Conservation (phyloP, 1,284 basidiomycete genomes). For the Phellopilus nigrolimitatus region DNA sequence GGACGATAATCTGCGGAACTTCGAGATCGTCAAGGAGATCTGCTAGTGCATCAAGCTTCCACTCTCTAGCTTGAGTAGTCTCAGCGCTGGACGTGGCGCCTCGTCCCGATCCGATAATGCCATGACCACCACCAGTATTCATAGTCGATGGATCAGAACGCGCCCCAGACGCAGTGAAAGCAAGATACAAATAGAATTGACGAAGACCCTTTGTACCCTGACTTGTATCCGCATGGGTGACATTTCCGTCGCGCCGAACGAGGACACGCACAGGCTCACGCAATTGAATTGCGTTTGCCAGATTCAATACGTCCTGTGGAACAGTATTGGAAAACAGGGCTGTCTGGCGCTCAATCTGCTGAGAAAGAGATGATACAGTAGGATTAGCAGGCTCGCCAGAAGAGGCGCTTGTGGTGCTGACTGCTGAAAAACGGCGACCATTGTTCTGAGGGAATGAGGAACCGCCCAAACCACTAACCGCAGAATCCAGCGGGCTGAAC, state of each 20-base stretch:
- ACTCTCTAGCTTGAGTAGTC: slow-evolving; percentile 86
- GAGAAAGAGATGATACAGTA: slow-evolving; percentile 24
- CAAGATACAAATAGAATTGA: slow-evolving; percentile 90
- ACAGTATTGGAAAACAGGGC: slow-evolving; percentile 95
- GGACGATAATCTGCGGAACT: slow-evolving; percentile 78
- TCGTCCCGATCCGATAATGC: slow-evolving; percentile 87
- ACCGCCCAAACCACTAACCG: slow-evolving; percentile 26
- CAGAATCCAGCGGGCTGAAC: slow-evolving; percentile 52
- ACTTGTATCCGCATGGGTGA: slow-evolving; percentile 62
- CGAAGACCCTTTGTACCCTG: slow-evolving; percentile 80
- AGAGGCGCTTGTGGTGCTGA: slow-evolving; percentile 38
- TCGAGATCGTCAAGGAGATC: slow-evolving; percentile 93
- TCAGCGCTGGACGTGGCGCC: slow-evolving; percentile 69
- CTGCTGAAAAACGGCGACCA: slow-evolving; percentile 54
- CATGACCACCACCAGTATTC: slow-evolving; percentile 60
- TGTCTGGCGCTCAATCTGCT: slow-evolving; percentile 80
- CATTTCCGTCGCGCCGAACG: slow-evolving; percentile 90
- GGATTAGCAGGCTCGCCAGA: slow-evolving; percentile 31
- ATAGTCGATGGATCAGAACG: slow-evolving; percentile 56
- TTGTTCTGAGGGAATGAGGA: slow-evolving; percentile 48
- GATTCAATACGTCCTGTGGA: slow-evolving; percentile 89
- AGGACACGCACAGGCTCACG: slow-evolving; percentile 94
- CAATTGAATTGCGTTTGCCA: slow-evolving; percentile 83
- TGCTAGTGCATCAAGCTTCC: slow-evolving; percentile 93
- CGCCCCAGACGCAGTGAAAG: slow-evolving; percentile 75